Conservation (phyloP, 805 yeast genomes). For the Wickerhamiella siamensis region DNA sequence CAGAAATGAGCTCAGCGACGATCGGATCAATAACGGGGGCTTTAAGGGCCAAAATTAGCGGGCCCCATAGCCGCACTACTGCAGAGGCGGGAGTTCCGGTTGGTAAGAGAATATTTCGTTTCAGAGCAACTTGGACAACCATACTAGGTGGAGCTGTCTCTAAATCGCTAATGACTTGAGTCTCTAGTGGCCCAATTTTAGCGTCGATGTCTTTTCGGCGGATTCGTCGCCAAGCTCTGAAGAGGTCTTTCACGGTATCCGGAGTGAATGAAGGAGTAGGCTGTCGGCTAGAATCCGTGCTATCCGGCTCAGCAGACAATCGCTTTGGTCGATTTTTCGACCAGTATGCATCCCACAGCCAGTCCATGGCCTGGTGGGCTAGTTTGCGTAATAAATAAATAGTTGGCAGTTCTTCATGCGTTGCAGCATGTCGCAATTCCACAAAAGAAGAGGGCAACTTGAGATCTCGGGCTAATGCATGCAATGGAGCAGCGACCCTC, state of each 20-base stretch:
- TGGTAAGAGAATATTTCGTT: constrained; percentile 15
- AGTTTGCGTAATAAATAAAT: constrained; percentile 52
- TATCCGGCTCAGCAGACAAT: constrained; percentile 12
- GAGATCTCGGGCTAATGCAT: constrained; percentile 51
- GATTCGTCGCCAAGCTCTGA: constrained; percentile 37
- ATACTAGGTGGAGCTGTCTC: constrained; percentile 2
- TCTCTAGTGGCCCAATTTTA: not conserved
- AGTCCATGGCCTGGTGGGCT: constrained; percentile 45
- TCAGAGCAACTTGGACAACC: constrained; percentile 11
- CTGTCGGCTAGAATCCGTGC: too few species aligned
- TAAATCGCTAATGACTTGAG: not conserved
- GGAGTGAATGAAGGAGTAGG: constrained; percentile 13
- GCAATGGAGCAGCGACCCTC: constrained; percentile 63
- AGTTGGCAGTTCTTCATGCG: constrained; percentile 76
- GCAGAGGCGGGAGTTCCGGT: constrained; percentile 5
- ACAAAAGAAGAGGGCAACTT: constrained; percentile 71
- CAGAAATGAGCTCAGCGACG: constrained; percentile 2
- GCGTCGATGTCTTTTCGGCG: constrained; percentile 32
- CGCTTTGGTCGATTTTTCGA: constrained; percentile 1
- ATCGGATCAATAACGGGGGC: constrained; percentile 8
- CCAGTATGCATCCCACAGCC: constrained; percentile 77
- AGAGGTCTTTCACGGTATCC: constrained; percentile 23
- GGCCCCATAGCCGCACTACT: constrained; percentile 14
- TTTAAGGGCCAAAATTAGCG: constrained; percentile 10
- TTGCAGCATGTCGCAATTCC: constrained; percentile 77